Evolutionary conservation across 2,329 filamentous ascomycete species (phyloP).

Genomic region (Aspergillus hortae): DNA sequence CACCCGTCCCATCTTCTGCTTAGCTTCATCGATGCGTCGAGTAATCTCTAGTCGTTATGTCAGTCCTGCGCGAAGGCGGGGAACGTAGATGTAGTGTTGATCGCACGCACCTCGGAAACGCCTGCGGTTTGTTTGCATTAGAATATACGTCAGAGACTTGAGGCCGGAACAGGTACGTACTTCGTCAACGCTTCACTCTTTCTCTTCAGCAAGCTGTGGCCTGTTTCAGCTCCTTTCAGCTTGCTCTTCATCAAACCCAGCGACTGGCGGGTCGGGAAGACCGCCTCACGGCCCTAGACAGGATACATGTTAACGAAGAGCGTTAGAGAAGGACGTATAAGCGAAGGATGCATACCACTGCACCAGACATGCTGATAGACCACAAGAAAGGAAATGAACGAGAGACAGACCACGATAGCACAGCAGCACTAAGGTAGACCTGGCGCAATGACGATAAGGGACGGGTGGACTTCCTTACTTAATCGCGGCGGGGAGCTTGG

Average conservation of each 20-base stretch:
- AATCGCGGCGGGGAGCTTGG: slow-evolving; percentile 16
- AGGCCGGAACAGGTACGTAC: slow-evolving; percentile 48
- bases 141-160: not conserved
- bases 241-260: slow-evolving; percentile 97
- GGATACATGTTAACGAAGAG: slow-evolving; percentile 14
- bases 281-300: slow-evolving; percentile 80
- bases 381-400: not conserved
- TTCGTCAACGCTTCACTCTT: slow-evolving; percentile 99
- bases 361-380: slow-evolving; percentile 27
- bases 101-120: slow-evolving; percentile 74
- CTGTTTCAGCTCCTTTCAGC: slow-evolving; percentile 87
- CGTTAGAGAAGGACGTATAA: too few species aligned
- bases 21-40: slow-evolving; percentile 93
- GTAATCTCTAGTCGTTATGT: slow-evolving; percentile 70
- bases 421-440: slow-evolving; percentile 6
- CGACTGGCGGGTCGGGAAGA: slow-evolving; percentile 97
- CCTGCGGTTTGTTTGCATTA: slow-evolving; percentile 46
- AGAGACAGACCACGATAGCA: slow-evolving; percentile 14
- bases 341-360: slow-evolving; percentile 26
- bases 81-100: slow-evolving; percentile 16
- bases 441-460: slow-evolving; percentile 27
- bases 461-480: slow-evolving; percentile 7
- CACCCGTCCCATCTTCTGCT: slow-evolving; percentile 97
- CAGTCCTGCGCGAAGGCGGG: slow-evolving; percentile 23
- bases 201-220: slow-evolving; percentile 91